Base-by-base conservation (phyloP, 306 rosid genomes). In the Urtica urens region DNA sequence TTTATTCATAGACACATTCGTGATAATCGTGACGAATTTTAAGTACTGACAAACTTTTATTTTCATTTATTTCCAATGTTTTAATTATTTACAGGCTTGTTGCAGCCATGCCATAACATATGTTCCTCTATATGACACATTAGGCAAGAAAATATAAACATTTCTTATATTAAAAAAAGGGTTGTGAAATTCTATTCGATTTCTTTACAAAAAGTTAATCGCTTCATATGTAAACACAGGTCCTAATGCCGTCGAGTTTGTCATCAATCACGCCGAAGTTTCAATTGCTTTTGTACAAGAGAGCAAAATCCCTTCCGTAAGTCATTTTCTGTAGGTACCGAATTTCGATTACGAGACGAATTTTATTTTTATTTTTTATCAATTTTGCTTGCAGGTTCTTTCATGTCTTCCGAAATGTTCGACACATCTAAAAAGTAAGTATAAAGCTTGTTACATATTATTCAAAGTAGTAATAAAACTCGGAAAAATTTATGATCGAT, bases 171-270 rank as follows among this genome's bases (percentile, higher is more conserved):
- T 27, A 30, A 4, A 27, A 27, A 16, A 5, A 34, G 44, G 24
- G 17, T 38, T 23, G 31, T 14, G 13, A n/a, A n/a, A n/a, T n/a
- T n/a, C n/a, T n/a, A n/a, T n/a, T n/a, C n/a, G n/a, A 35, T 7
- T 35, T 13, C 4, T 7, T 13, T 14, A 3, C 2, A 10, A 10
- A 35, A 35, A 10, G 11, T 13, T 7, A 8, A 31, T 31, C 48
- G 43, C 35, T 55, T 49, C 63, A 37, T 52, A 38, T 49, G 44
- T 45, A 31, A 55, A 41, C n/a, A 56, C 92, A 90, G 95, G 97
- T 71, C 72, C 94, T 48, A 79, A 81, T 77, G 95, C 94, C 1
- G 92, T 90, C 45, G 95, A 84, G 75, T 90, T 81, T 65, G 79
- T 90, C 74, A 77, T 81, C 66, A 77, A 79, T 56, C 95, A 81